phyloP scores from a whole-genome alignment of 805 yeast species.

The Phaffomyces thermotolerans region DNA sequence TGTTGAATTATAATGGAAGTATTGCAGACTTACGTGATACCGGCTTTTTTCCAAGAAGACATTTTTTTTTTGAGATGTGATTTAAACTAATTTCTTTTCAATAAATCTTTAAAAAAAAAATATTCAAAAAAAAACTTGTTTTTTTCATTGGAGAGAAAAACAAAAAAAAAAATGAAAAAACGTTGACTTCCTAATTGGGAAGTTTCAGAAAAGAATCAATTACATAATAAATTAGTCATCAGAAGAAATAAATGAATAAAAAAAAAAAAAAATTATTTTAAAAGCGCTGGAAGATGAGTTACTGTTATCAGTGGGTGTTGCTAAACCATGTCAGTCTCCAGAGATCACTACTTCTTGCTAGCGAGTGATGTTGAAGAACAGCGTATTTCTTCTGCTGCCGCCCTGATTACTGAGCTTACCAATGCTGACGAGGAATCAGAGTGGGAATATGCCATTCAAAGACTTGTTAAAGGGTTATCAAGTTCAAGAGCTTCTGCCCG shows the following conservation, averaged over 20 bases:
- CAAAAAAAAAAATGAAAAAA: neutral
- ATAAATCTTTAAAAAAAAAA: too few species aligned
- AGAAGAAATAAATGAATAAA: too few species aligned
- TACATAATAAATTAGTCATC: neutral
- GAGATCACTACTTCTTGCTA: slow-evolving; percentile 68
- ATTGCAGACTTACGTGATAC: slow-evolving; percentile 42
- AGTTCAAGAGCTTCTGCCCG: slow-evolving; percentile 81
- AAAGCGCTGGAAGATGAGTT: neutral
- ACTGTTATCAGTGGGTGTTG: too few species aligned
- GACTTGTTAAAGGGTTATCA: slow-evolving; percentile 74
- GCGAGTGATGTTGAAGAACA: slow-evolving; percentile 73
- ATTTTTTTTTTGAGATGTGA: slow-evolving; percentile 28
- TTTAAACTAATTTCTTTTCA: neutral
- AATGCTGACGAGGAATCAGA: slow-evolving; percentile 41
- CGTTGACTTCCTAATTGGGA: slow-evolving; percentile 16
- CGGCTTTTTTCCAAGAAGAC: slow-evolving; percentile 62
- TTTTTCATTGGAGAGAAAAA: slow-evolving; percentile 3
- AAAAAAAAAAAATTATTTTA: neutral
- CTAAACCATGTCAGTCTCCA: slow-evolving; percentile 42
- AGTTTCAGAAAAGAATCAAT: too few species aligned
- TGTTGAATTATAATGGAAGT: neutral
- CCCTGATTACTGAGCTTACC: slow-evolving; percentile 52
- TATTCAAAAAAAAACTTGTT: too few species aligned
- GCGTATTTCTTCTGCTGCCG: slow-evolving; percentile 64
- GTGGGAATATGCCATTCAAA: slow-evolving; percentile 74